These are phyloP conservation scores for Clonostachys rosea DNA, from an alignment of 2,329 filamentous ascomycete genomes.

Conservation along the genomic window DNA sequence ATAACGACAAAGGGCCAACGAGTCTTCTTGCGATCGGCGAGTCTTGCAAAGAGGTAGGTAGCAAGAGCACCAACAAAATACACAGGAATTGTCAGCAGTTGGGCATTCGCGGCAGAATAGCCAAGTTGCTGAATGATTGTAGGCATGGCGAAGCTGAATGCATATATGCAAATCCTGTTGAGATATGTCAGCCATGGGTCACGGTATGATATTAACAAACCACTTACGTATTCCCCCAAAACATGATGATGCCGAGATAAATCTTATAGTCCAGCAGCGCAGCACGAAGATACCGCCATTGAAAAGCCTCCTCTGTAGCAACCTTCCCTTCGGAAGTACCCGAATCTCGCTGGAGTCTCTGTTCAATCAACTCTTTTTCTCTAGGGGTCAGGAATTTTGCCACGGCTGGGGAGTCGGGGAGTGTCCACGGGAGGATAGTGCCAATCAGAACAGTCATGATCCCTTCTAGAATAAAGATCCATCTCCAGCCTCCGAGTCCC, in stretches of 20 bases:
- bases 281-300: conserved; percentile 3
- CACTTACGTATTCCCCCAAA: conserved; percentile 22
- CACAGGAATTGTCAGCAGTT: conserved; percentile 9
- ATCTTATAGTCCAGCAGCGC: conserved; percentile 36
- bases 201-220: background rate
- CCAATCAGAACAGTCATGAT: conserved; percentile 22
- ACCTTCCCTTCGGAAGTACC: background rate
- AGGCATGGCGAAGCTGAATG: conserved; percentile 21
- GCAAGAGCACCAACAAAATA: conserved; percentile 1
- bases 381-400: background rate
- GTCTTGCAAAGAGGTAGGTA: conserved; percentile 3
- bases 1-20: conserved; percentile 7
- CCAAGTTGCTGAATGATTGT: conserved; percentile 32
- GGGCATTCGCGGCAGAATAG: conserved; percentile 20
- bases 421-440: conserved; percentile 39
- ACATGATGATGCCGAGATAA: conserved; percentile 25
- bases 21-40: conserved; percentile 3
- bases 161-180: conserved; percentile 6
- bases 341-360: background rate
- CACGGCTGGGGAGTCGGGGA: conserved; percentile 19
- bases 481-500: conserved; percentile 10
- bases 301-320: conserved; percentile 1
- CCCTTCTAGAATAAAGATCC: conserved; percentile 16
- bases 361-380: background rate
- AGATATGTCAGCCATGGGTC: too few relatives aligned